Evolutionary conservation across 208 protist species (phyloP), one percentile per base, ranked within the genome.

Genomic region (Novymonas esmeraldas): DNA sequence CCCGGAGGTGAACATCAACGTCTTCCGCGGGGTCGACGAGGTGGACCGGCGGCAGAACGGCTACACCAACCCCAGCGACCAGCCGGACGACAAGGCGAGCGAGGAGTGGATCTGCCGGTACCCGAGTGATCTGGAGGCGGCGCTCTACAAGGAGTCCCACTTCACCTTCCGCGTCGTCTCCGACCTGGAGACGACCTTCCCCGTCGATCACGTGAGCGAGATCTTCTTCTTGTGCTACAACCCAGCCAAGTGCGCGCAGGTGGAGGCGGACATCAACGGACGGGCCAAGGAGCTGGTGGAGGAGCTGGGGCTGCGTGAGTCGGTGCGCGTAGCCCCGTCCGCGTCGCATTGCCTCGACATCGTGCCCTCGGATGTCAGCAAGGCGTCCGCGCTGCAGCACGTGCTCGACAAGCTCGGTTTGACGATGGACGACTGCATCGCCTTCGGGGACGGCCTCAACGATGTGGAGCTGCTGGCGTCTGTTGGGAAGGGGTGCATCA

Each of bases 371-470:
- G 65, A 70, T 1, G 80, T 89, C 5, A 88, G 79, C 39, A 94
- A 94, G 59, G 88, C 74, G 1, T 61, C 81, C 13, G 82, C 78
- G n/a, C 64, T 94, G 6, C 24, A 79, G 58, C 71, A 82, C 34
- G 78, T 94, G 26, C 70, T 81, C 3, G 78, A 73, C 22, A 52
- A 83, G 45, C 64, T 91, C 10, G 62, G 78, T 26, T 51, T 89
- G 46, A 77, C 51, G n/a, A 69, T 80, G 59, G 24, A 55, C 2
- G 82, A 94, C 62, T 84, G 72, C 59, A 81, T 91, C 61, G 81
- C 82, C 10, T 90, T 94, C 68, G 88, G 88, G 26, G 81, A 94
- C 44, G 79, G 82, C 18, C 49, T 91, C 59, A 94, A 91, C 60
- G 88, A 94, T 49, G 64, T 65, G 41, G 79, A 89, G 59, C 85